Evolutionary conservation across 495 filamentous ascomycete genomes (phyloP).

Genomic region (Lepraria neglecta): DNA sequence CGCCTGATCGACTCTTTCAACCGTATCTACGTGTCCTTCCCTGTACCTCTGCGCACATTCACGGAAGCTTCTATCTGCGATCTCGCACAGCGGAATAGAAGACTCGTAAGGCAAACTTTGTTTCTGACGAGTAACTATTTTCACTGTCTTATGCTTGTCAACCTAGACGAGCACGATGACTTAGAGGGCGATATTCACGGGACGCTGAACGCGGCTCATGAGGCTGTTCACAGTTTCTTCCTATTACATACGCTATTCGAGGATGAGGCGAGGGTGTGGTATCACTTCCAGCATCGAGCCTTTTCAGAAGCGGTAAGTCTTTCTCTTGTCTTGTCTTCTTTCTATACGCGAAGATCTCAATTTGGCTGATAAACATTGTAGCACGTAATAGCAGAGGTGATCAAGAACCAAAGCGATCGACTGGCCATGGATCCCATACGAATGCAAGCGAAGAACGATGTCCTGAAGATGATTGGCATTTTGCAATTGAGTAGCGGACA

Average conservation of each 20-base stretch:
- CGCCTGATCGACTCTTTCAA: slow-evolving; percentile 56
- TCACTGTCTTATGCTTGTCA: slow-evolving; percentile 66
- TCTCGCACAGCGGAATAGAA: slow-evolving; percentile 47
- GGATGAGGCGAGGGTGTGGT: slow-evolving; percentile 64
- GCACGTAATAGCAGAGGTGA: slow-evolving; percentile 29
- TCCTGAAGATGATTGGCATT: slow-evolving; percentile 56
- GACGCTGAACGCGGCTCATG: slow-evolving; percentile 63
- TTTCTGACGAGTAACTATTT: slow-evolving; percentile 66
- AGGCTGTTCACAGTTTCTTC: slow-evolving; percentile 58
- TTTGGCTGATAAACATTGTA: neutral
- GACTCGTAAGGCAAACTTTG: slow-evolving; percentile 58
- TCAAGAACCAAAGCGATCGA: slow-evolving; percentile 28
- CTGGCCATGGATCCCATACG: slow-evolving; percentile 47
- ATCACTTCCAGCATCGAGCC: slow-evolving; percentile 68
- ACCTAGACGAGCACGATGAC: slow-evolving; percentile 53
- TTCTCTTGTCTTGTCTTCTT: neutral
- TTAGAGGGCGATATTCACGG: slow-evolving; percentile 56
- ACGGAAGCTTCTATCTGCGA: slow-evolving; percentile 46
- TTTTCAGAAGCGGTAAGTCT: slow-evolving; percentile 60
- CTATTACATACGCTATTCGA: slow-evolving; percentile 56
- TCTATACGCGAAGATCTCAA: neutral
- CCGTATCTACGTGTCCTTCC: slow-evolving; percentile 57
- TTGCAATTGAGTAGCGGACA: slow-evolving; percentile 48
- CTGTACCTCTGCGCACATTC: slow-evolving; percentile 55
- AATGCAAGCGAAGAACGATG: slow-evolving; percentile 50